phyloP scores from a whole-genome alignment of 2,329 filamentous ascomycete species.

The Diaporthe nobilis region DNA sequence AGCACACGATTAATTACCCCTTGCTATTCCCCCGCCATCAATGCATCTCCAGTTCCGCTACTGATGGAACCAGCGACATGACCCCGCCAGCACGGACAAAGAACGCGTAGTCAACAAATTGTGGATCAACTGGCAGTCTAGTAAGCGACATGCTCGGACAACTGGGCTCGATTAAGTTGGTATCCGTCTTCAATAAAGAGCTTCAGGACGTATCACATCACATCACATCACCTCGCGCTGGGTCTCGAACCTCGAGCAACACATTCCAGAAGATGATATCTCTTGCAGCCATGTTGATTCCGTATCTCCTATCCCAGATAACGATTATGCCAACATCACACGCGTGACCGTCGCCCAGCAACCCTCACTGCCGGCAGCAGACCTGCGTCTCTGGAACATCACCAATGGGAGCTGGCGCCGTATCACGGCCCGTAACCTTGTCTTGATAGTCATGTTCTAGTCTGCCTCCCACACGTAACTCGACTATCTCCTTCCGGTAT shows the following conservation, averaged over 20 bases:
- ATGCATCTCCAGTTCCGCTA: slow-evolving; percentile 16
- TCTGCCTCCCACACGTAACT: background rate
- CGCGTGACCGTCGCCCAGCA: slow-evolving; percentile 22
- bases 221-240: background rate
- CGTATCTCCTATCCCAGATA: background rate
- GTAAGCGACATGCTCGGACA: background rate
- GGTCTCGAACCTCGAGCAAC: background rate
- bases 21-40: background rate
- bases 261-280: slow-evolving; percentile 1
- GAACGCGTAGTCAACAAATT: slow-evolving; percentile 5
- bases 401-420: slow-evolving; percentile 20
- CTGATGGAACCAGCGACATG: background rate
- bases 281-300: background rate
- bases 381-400: slow-evolving; percentile 18
- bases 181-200: background rate
- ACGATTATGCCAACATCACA: background rate
- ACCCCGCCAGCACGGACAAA: slow-evolving; percentile 29
- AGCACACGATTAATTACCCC: background rate
- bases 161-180: background rate
- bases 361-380: slow-evolving; percentile 5
- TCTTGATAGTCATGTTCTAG: background rate
- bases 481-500: background rate
- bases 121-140: background rate
- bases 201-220: background rate
- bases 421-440: background rate